Base-by-base conservation (phyloP, 331 rosid species). In the Pyrus hybrid region DNA sequence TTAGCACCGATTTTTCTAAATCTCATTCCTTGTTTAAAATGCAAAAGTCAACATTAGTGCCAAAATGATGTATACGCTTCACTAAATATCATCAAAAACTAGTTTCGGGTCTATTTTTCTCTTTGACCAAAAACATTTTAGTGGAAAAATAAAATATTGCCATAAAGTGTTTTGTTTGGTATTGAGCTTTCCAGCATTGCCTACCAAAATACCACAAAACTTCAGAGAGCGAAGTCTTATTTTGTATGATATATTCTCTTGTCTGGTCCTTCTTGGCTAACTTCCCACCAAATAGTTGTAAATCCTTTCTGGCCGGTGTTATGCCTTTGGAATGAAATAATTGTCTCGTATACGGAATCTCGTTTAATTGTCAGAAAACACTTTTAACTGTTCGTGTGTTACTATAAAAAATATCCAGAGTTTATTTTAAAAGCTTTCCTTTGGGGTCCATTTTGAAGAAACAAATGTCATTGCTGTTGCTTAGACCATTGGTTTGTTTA, bases 391-490 rank as follows among this genome's bases (percentile, higher is more conserved):
- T 49, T 49, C 0, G 0, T 2, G 3, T 4, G 5, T 8, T 3
- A 47, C 18, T 47, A 5, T 16, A 2, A 49, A 16, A 28, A 7
- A 17, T 18, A 3, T 28, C 37, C 26, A 20, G 11, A 65, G 35
- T n/a, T 26, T 20, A 29, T 37, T 63, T 63, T 5, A 17, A 10
- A 29, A 16, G 7, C 21, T 1, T 47, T 37, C 43, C 80, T 66
- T 10, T 37, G 45, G 73, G 76, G 68, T 68, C 81, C 49, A 66
- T 78, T 66, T 68, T 32, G 57, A 23, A 25, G 57, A 56, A 35
- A 26, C 75, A 23, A 65, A 74, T 47, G 57, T 54, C 43, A 76
- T 65, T 60, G 63, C 29, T 49, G 21, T 60, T 78, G 35, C 78
- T 79, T 77, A 25, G 57, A 28, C 62, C 65, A 23, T 63, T 76